A percentile compares a stretch with the other conserved stretches of the same genome.
Conservation (phyloP, 176 grass and related monocot genomes). For the Ananas comosus region DNA sequence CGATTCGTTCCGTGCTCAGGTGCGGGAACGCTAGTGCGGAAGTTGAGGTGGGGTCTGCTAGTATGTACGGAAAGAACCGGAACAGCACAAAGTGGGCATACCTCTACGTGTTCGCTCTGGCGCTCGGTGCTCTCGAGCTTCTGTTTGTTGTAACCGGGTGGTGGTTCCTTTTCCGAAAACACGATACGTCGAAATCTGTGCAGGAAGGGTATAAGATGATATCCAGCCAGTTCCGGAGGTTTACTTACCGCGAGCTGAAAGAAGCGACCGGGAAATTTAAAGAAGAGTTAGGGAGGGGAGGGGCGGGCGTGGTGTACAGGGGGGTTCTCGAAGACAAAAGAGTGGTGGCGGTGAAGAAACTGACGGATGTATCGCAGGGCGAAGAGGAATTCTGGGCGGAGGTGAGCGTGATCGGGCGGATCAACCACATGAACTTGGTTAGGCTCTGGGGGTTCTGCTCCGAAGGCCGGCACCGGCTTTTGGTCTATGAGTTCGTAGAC, state of each 20-base stretch:
- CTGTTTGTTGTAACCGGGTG: conserved; percentile 18
- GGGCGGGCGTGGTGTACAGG: conserved; percentile 30
- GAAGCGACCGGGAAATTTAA: conserved; percentile 45
- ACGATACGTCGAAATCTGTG: conserved; percentile 24
- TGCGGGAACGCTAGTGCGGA: conserved; percentile 28
- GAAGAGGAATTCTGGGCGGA: conserved; percentile 57
- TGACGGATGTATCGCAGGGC: conserved; percentile 21
- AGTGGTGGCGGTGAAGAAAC: conserved; percentile 45
- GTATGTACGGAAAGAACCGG: conserved; percentile 28
- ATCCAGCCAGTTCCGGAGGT: conserved; percentile 30
- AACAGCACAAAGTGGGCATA: conserved; percentile 45
- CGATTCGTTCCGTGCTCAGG: conserved; percentile 24
- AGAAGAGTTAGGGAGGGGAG: conserved; percentile 37
- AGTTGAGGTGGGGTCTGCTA: conserved; percentile 6
- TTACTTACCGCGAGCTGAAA: conserved; percentile 39
- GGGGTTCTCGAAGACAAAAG: conserved; percentile 33
- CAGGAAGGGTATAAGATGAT: conserved; percentile 44
- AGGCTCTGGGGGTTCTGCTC: conserved; percentile 67
- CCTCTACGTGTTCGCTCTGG: conserved; percentile 35
- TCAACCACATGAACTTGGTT: conserved; percentile 89
- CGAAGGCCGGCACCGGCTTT: conserved; percentile 41
- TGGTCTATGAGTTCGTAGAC: conserved; percentile 66
- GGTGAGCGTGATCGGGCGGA: conserved; percentile 42
- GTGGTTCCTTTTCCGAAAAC: conserved; percentile 26
- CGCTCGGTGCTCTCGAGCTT: conserved; percentile 19